phyloP scores from a whole-genome alignment of 78 protist species.

The Chrysochromulina parva region DNA sequence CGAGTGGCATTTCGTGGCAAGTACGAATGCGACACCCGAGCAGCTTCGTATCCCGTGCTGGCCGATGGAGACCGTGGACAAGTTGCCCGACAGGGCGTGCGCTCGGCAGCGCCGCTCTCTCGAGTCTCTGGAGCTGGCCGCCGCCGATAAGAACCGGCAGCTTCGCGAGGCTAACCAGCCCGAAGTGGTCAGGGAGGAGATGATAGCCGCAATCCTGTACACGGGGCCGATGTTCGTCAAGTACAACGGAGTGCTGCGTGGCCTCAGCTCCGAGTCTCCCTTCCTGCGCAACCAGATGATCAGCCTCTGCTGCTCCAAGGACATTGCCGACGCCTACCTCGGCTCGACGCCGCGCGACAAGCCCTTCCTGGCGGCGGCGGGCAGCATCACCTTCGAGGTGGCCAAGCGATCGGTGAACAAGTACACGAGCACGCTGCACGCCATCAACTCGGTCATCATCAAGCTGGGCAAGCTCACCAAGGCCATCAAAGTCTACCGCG shows the following conservation, averaged over 20 bases:
- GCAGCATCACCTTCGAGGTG: no score
- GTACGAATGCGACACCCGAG: no score
- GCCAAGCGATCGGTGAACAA: not conserved
- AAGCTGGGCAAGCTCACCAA: not conserved
- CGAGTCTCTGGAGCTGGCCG: no score
- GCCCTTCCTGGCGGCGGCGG: no score
- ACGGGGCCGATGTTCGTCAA: conserved; percentile 10
- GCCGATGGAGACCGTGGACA: no score
- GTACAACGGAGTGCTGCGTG: conserved; percentile 27
- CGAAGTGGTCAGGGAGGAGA: not conserved
- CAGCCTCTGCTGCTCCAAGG: not conserved
- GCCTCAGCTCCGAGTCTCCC: not conserved
- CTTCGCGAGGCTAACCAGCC: not conserved
- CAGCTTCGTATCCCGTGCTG: no score
- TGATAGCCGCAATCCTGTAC: not conserved
- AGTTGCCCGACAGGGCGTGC: no score
- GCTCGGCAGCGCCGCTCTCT: no score
- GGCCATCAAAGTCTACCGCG: conserved; percentile 13
- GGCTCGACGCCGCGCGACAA: no score
- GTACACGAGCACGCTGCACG: conserved; percentile 31
- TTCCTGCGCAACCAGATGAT: not conserved
- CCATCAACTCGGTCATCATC: not conserved
- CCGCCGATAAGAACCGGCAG: not conserved
- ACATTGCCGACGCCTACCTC: no score
- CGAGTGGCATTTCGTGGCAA: no score